Conservation (phyloP, 345 rosid species). For the Arabis alpina region DNA sequence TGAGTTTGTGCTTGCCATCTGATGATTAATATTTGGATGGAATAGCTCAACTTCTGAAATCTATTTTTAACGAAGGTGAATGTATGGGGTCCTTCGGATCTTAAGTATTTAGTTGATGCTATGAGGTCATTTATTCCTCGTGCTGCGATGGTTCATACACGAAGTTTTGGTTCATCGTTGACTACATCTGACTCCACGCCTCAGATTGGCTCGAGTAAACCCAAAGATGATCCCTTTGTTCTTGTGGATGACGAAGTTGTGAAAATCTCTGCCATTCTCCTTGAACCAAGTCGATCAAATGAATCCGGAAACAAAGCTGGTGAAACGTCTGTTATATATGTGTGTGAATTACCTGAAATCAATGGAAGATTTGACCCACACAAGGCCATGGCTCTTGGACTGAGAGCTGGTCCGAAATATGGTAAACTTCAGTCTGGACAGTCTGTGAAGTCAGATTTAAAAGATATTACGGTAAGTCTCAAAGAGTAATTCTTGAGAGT, state of each 20-base stretch:
- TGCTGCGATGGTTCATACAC: conserved; percentile 95
- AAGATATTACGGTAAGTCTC: conserved; percentile 66
- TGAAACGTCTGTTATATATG: conserved; percentile 81
- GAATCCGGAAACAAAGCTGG: conserved; percentile 60
- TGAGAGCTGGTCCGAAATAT: conserved; percentile 85
- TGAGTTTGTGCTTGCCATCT: conserved; percentile 17
- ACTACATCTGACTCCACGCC: conserved; percentile 47
- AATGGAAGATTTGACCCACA: conserved; percentile 86
- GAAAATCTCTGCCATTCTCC: conserved; percentile 78
- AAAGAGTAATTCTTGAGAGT: conserved; percentile 9
- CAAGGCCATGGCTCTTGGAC: conserved; percentile 82
- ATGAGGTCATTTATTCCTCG: conserved; percentile 96
- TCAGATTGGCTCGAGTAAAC: conserved; percentile 44
- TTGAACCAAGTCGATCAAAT: conserved; percentile 50
- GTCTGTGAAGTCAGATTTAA: conserved; percentile 78
- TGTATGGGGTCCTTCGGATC: conserved; percentile 97
- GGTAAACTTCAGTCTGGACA: conserved; percentile 80
- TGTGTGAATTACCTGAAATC: conserved; percentile 88
- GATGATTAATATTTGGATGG: neutral
- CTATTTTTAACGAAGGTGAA: conserved; percentile 64
- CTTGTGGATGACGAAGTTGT: conserved; percentile 84
- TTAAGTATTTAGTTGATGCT: conserved; percentile 83
- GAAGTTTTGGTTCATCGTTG: conserved; percentile 67
- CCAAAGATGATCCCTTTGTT: conserved; percentile 56
- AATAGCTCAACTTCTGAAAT: conserved; percentile 18